Conservation (phyloP, 2,329 filamentous ascomycete species). For the Clarireedia paspali region DNA sequence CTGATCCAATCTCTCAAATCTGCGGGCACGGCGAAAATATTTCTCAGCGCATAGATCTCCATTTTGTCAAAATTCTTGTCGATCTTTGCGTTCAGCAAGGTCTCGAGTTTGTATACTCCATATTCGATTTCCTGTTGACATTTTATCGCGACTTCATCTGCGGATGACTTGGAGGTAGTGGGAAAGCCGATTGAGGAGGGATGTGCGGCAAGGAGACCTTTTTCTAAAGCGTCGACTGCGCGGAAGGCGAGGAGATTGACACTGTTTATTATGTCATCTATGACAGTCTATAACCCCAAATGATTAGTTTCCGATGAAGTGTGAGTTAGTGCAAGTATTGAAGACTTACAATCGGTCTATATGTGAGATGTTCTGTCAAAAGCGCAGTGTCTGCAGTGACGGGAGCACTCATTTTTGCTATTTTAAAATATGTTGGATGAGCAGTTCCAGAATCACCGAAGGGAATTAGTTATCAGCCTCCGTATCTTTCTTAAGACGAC, state of each 20-base stretch:
- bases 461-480: not conserved
- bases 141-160: constrained; percentile 38
- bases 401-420: constrained; percentile 21
- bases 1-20: constrained; percentile 71
- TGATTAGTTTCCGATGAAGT: constrained; percentile 10
- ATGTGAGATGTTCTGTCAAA: constrained; percentile 91
- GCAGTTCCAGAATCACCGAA: not conserved
- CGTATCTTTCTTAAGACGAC: too few species aligned
- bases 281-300: constrained; percentile 56
- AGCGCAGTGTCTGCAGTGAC: constrained; percentile 45
- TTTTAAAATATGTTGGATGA: not conserved
- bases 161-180: constrained; percentile 34
- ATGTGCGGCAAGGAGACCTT: constrained; percentile 65
- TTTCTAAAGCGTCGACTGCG: constrained; percentile 81
- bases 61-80: constrained; percentile 82
- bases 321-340: not conserved
- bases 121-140: constrained; percentile 71
- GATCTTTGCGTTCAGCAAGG: constrained; percentile 70
- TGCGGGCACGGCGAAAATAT: constrained; percentile 67
- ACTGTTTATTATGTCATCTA: constrained; percentile 97
- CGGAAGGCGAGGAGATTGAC: constrained; percentile 90
- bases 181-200: constrained; percentile 78
- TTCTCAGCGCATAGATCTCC: constrained; percentile 84
- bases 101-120: constrained; percentile 79
- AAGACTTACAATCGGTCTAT: constrained; percentile 73